Evolutionary conservation across 1,284 basidiomycete genomes (phyloP).

Genomic region (Vanrija pseudolonga): DNA sequence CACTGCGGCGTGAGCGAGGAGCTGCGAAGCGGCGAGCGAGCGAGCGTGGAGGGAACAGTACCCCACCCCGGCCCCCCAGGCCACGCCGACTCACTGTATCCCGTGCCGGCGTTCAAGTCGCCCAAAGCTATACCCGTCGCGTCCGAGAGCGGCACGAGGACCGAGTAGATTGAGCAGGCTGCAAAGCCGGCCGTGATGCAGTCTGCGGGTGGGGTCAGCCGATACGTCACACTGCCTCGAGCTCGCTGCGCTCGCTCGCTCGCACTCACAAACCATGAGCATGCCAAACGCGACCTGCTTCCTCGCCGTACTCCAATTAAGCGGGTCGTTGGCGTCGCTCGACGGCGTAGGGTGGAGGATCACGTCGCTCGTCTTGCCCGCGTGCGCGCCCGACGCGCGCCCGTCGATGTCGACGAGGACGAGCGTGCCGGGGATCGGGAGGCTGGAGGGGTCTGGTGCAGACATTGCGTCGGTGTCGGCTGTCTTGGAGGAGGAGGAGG

Average conservation of each 20-base stretch:
- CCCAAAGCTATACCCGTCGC: slow-evolving; percentile 18
- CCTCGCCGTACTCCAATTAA: slow-evolving; percentile 19
- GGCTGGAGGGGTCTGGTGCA: background rate
- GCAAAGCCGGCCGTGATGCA: slow-evolving; percentile 15
- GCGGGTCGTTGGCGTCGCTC: slow-evolving; percentile 23
- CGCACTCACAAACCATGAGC: slow-evolving; percentile 20
- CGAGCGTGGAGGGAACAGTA: no score
- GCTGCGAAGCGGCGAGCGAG: no score
- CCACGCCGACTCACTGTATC: slow-evolving; percentile 20
- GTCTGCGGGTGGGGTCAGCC: slow-evolving; percentile 1
- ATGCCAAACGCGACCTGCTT: slow-evolving; percentile 18
- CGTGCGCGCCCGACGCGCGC: background rate
- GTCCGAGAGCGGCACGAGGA: slow-evolving; percentile 20
- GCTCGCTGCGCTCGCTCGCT: no score
- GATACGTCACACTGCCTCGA: no score
- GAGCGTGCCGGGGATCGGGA: slow-evolving; percentile 22
- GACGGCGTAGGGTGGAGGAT: slow-evolving; percentile 20
- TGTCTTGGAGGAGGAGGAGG: no score
- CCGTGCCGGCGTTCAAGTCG: slow-evolving; percentile 23
- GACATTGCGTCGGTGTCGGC: background rate
- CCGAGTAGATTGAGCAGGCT: slow-evolving; percentile 17
- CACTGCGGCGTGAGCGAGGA: slow-evolving; percentile 6
- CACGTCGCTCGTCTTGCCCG: slow-evolving; percentile 10
- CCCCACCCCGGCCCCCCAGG: no score
- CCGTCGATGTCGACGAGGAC: slow-evolving; percentile 16